Conservation (phyloP, 441 rosid species). For the Populus tomentosa region DNA sequence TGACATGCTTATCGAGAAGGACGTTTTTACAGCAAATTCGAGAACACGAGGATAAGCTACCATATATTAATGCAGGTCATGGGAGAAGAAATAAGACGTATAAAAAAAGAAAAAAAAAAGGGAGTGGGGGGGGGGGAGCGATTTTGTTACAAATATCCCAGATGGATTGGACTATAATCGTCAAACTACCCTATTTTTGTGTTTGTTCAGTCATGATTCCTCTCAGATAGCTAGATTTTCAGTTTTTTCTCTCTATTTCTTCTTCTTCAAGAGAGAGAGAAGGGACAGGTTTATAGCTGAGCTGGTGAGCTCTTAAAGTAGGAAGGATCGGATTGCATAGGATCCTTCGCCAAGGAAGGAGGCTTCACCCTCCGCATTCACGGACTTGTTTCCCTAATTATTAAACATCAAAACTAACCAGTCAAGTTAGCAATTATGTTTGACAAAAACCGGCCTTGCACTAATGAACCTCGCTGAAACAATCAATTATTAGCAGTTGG, state of each 20-base stretch:
- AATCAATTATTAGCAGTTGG: too few relatives aligned
- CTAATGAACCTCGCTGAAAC: too few relatives aligned
- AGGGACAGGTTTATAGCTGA: background rate
- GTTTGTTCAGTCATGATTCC: background rate
- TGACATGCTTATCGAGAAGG: constrained; percentile 16
- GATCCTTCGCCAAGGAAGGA: constrained; percentile 36
- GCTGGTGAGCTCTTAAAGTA: constrained; percentile 7
- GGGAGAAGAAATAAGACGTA: background rate
- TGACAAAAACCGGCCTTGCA: too few relatives aligned
- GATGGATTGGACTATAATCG: constrained; percentile 5
- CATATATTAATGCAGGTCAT: too few relatives aligned
- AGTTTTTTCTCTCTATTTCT: constrained; percentile 5
- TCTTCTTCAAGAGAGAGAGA: background rate
- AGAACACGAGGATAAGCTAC: constrained; percentile 3
- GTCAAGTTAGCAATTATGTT: too few relatives aligned
- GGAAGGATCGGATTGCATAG: constrained; percentile 24
- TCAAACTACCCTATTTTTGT: constrained; percentile 7
- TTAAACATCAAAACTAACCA: too few relatives aligned
- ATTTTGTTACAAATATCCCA: constrained; percentile 9
- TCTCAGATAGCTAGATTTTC: background rate
- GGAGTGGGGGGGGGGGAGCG: too few relatives aligned
- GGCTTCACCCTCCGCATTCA: constrained; percentile 34
- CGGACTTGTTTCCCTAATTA: background rate
- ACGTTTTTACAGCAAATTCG: background rate
- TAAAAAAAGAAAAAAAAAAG: background rate